Evolutionary conservation across 768 basidiomycete genomes (phyloP).

Genomic region (Mycena olivaceomarginata): DNA sequence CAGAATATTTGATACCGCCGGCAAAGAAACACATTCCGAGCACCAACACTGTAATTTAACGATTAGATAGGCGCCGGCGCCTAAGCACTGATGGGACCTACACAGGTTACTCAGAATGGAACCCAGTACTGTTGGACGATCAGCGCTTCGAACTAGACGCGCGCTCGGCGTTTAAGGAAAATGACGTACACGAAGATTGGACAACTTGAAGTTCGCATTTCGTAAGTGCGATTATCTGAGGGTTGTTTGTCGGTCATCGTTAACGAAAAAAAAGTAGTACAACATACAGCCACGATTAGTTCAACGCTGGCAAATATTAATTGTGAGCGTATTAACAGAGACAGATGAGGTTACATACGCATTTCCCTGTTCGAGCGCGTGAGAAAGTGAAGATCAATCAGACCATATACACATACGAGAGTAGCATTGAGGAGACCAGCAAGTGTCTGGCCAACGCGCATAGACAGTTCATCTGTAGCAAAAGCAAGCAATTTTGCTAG

Average conservation of each 20-base stretch:
- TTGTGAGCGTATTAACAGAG: constrained; percentile 44
- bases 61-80: constrained; percentile 36
- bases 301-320: constrained; percentile 67
- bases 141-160: constrained; percentile 42
- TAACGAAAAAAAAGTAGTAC: constrained; percentile 4
- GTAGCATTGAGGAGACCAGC: constrained; percentile 93
- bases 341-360: constrained; percentile 60
- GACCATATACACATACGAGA: constrained; percentile 65
- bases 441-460: constrained; percentile 89
- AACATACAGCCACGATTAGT: constrained; percentile 85
- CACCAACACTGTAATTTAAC: constrained; percentile 75
- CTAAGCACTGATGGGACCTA: constrained; percentile 61
- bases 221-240: constrained; percentile 68
- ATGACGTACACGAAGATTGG: constrained; percentile 83
- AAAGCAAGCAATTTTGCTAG: constrained; percentile 91
- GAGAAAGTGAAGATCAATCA: constrained; percentile 18
- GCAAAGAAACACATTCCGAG: constrained; percentile 95
- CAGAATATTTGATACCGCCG: constrained; percentile 85
- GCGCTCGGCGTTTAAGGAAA: constrained; percentile 16
- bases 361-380: constrained; percentile 62
- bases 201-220: constrained; percentile 83
- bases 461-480: constrained; percentile 89
- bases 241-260: constrained; percentile 1
- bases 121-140: constrained; percentile 78
- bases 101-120: constrained; percentile 90